A percentile compares a stretch with the other conserved stretches of the same genome.
Evolutionary conservation across 192 early-diverging fungal species (phyloP).

Genomic region (Phycomyces nitens): DNA sequence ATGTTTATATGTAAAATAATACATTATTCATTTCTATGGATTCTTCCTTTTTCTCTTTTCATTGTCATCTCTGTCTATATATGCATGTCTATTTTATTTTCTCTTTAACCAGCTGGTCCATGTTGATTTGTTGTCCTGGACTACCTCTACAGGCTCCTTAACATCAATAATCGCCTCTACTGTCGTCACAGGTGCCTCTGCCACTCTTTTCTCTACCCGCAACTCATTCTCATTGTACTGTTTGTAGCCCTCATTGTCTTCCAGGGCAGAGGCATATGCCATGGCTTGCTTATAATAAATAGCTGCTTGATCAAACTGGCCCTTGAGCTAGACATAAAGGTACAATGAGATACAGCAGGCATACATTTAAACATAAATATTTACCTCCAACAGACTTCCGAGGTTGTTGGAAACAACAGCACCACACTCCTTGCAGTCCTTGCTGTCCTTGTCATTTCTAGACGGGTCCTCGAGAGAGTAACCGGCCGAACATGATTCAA

Average conservation of each 20-base stretch:
- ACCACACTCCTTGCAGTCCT: constrained; percentile 55
- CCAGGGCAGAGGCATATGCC: constrained; percentile 28
- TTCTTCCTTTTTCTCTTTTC: too few relatives aligned
- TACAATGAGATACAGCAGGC: not conserved
- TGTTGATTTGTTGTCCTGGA: too few relatives aligned
- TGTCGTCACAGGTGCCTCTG: not conserved
- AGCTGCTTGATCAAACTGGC: constrained; percentile 36
- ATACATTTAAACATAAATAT: not conserved
- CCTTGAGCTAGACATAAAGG: constrained; percentile 35
- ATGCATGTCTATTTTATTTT: too few relatives aligned
- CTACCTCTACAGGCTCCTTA: too few relatives aligned
- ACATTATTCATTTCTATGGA: too few relatives aligned
- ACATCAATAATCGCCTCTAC: not conserved
- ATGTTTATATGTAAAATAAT: too few relatives aligned
- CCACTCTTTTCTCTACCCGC: constrained; percentile 6
- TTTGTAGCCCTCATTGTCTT: constrained; percentile 34
- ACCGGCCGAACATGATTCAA: constrained; percentile 40
- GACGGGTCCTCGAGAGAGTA: constrained; percentile 2
- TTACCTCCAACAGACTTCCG: constrained; percentile 50
- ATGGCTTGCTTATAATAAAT: constrained; percentile 40
- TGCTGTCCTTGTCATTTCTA: not conserved
- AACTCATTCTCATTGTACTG: constrained; percentile 15
- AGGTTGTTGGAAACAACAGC: constrained; percentile 49
- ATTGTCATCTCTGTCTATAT: too few relatives aligned
- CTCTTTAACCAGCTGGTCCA: too few relatives aligned